These are phyloP conservation scores for Neurospora terricola DNA, from an alignment of 495 filamentous ascomycete species.

Conservation along the genomic window DNA sequence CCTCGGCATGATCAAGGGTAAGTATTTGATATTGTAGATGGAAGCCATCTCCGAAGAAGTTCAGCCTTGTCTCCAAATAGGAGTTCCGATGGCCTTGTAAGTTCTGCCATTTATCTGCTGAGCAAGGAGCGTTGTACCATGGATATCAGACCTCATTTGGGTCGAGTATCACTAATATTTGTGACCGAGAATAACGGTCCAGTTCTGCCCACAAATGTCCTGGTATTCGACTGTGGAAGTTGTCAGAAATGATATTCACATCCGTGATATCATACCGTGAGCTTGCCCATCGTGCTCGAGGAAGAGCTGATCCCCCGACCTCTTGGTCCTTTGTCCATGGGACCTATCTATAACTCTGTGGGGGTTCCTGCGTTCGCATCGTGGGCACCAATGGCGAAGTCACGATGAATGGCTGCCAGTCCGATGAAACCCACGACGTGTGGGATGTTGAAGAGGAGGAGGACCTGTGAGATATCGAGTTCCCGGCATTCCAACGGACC, in stretches of 20 bases:
- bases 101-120: background rate
- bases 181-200: background rate
- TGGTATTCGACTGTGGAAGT: background rate
- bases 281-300: background rate
- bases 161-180: background rate
- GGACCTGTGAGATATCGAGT: background rate
- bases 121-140: background rate
- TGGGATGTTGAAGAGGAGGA: background rate
- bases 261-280: background rate
- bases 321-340: background rate
- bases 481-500: background rate
- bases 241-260: background rate
- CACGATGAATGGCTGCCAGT: background rate
- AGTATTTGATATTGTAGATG: background rate
- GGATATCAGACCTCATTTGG: background rate
- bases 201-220: background rate
- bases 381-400: background rate
- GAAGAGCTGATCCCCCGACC: background rate
- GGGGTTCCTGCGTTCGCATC: background rate
- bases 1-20: background rate
- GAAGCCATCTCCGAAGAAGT: background rate
- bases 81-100: background rate
- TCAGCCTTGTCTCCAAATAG: background rate
- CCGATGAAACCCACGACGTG: background rate
- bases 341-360: background rate